Base-by-base conservation (phyloP, 257 asterid species). In the Dorcoceras hygrometricum region DNA sequence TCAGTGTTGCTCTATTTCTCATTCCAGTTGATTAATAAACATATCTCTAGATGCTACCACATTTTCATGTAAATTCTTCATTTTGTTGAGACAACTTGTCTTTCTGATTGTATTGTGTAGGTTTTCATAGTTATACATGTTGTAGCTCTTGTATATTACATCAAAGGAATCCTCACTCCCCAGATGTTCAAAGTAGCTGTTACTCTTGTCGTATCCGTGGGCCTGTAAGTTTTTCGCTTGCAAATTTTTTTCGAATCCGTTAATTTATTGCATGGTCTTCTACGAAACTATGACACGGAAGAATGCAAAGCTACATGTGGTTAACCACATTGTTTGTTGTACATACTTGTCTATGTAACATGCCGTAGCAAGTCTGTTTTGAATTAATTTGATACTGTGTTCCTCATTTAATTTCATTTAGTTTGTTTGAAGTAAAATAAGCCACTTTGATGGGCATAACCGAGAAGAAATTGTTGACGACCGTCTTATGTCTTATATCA, bases 161-260 rank as follows among this genome's bases (percentile, higher is more conserved):
- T 93, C 84, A 93, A 81, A 77, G 99, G 97, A 73, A 82, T 93
- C 66, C 90, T 93, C 73, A 76, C 97, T 20, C 96, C 94, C 24
- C 85, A 80, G 83, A 93, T 93, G 97, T 93, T 93, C 87, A 93
- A 86, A 88, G 90, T 93, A 67, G 97, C 97, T 22, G 96, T 93
- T 69, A 86, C 97, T 34, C 94, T 93, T 74, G 95, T 93, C 57
- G 79, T 93, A 66, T 79, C 95, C 2, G 79, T 82, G 70, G 97
- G 97, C 80, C 76, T 93, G 99, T 93, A 86, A 93, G 97, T 59
- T 71, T 68, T 48, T 24, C 59, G 28, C 51, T 19, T 71, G 72
- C 59, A 71, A 58, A 20, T 16, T 61, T 69, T 78, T 36, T 63
- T 57, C 14, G 19, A 12, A 48, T 60, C 29, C 12, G 20, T 53